These are phyloP conservation scores for Raddia distichophylla DNA, from an alignment of 176 grass and related monocot genomes.

Conservation along the genomic window DNA sequence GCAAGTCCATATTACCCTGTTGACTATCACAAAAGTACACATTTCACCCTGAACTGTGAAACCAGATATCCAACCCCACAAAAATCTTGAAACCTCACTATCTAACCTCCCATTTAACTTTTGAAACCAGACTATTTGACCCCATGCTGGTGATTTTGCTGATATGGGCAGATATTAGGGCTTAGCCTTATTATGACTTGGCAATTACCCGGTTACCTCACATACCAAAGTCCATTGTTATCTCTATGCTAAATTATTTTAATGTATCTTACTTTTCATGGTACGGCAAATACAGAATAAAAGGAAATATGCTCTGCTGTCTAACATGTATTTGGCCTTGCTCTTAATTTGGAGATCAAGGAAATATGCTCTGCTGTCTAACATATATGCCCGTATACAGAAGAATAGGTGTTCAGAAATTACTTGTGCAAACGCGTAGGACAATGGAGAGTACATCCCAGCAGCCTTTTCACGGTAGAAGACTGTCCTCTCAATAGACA, in stretches of 20 bases:
- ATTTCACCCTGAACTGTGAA: not conserved
- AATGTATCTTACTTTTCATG: not conserved
- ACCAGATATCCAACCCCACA: not conserved
- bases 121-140: not conserved
- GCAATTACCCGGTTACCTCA: not conserved
- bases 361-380: too few relatives aligned
- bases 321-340: too few relatives aligned
- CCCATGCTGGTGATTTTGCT: not conserved
- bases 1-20: not conserved
- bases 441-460: slow-evolving; percentile 74
- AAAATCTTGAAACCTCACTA: not conserved
- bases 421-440: slow-evolving; percentile 80
- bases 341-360: not conserved
- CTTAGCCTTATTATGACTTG: not conserved
- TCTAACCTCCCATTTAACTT: not conserved
- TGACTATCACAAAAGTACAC: not conserved
- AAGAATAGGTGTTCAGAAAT: slow-evolving; percentile 18
- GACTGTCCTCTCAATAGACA: slow-evolving; percentile 68
- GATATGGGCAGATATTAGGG: not conserved
- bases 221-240: not conserved
- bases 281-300: not conserved
- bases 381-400: too few relatives aligned
- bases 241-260: not conserved
- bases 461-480: slow-evolving; percentile 82
- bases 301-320: not conserved